Conservation (phyloP, 192 early-diverging fungal species). For the Linnemannia hyalina region DNA sequence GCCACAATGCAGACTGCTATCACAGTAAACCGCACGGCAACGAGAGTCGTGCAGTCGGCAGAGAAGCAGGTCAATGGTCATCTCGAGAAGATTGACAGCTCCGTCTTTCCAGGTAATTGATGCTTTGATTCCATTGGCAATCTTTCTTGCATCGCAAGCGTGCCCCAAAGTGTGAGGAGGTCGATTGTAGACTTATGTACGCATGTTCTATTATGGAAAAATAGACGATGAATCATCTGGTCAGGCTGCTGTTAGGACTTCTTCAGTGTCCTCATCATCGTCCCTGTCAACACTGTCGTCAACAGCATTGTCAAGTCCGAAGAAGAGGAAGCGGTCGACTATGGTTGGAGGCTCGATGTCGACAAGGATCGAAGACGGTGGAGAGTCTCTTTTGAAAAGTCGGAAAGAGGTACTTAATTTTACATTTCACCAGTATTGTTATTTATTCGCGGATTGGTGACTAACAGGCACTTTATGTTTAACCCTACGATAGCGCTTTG, state of each 20-base stretch:
- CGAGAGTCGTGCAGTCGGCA: constrained; percentile 25
- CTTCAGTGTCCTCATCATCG: constrained; percentile 13
- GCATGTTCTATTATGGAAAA: not conserved
- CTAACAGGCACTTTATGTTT: too few species aligned
- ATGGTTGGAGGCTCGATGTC: constrained; percentile 2
- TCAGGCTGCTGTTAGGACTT: not conserved
- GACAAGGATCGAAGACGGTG: not conserved
- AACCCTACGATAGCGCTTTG: too few species aligned
- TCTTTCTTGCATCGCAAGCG: not conserved
- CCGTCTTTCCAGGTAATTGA: constrained; percentile 7
- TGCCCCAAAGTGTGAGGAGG: not conserved
- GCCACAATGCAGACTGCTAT: constrained; percentile 12
- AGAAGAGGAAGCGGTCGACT: constrained; percentile 11
- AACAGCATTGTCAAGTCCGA: constrained; percentile 7
- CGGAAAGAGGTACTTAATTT: too few species aligned
- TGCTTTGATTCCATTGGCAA: not conserved
- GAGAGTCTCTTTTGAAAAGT: not conserved
- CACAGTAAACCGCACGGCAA: constrained; percentile 21
- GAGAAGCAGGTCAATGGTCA: constrained; percentile 8
- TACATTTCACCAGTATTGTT: too few species aligned
- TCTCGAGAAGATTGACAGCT: constrained; percentile 11
- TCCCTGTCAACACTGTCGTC: not conserved
- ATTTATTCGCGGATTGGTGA: too few species aligned
- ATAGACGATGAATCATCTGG: constrained; percentile 13
- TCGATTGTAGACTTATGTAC: not conserved